Base-by-base conservation (phyloP, 306 rosid species). In the Cajanus cajan region DNA sequence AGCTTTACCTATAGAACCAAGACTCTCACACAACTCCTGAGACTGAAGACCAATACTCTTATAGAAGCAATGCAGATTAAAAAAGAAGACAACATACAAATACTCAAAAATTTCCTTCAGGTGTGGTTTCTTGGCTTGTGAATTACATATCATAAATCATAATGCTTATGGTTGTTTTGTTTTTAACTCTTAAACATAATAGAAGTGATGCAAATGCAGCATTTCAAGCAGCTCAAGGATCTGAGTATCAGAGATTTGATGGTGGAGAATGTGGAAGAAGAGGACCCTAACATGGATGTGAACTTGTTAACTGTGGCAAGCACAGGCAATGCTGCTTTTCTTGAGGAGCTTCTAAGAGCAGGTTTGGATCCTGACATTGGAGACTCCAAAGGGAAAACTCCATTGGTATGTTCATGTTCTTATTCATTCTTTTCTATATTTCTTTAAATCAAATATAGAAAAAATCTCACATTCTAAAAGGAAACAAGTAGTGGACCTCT, bases 1-100 rank as follows among this genome's bases (percentile, higher is more conserved):
- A 82, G 48, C 66, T 84, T 52, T 73, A 92, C 95, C 14, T 95
- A 86, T 54, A 86, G 98, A 86, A 92, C 98, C 67, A 92, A 81
- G 85, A 88, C 94, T 16, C 92, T 95, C 68, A 90, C 98, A 65
- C 98, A 95, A 37, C 91, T 95, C 82, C 65, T 92, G 86, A 90
- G 91, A 74, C 82, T 95, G 66, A 95, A 92, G 84, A 90, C 94
- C 45, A 80, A 45, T 61, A 82, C 74, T 57, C 85, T 95, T 18
- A 25, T 83, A 18, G 91, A 95, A 81, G 85, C 86, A 52, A 91
- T 88, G 92, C 90, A 90, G 82, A 65, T 58, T 28, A 88, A 69
- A 12, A 86, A 80, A 24, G 85, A 85, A 64, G 98, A 91, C 75
- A 88, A 83, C 28, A 78, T 64, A 16, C 74, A 58, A 80, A 88